Evolutionary conservation across 1,139 yeast genomes (phyloP).

Genomic region (Kodamaea ohmeri): DNA sequence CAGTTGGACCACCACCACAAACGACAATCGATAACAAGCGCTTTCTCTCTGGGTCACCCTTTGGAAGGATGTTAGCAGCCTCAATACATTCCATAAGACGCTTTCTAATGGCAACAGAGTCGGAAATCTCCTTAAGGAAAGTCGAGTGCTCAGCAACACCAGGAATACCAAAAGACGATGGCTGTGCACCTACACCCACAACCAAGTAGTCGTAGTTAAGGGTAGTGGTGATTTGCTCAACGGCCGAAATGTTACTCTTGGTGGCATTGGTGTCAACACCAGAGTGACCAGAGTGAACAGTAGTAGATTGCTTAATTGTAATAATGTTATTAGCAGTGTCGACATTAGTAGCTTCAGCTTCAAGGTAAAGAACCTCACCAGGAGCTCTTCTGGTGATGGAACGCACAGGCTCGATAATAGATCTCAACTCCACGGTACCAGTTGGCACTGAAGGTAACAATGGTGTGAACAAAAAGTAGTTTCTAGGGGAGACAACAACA

Average conservation of each 20-base stretch:
- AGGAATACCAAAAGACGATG: constrained; percentile 89
- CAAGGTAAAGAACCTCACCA: constrained; percentile 80
- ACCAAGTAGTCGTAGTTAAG: constrained; percentile 76
- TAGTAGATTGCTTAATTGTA: constrained; percentile 55
- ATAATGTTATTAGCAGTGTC: constrained; percentile 66
- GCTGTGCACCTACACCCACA: constrained; percentile 89
- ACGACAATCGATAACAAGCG: constrained; percentile 79
- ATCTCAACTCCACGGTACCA: constrained; percentile 86
- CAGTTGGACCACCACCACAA: constrained; percentile 97
- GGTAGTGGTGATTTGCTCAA: constrained; percentile 47
- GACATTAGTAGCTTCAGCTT: constrained; percentile 85
- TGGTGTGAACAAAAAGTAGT: constrained; percentile 92
- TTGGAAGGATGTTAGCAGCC: constrained; percentile 74
- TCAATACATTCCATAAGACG: constrained; percentile 79
- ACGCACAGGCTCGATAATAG: constrained; percentile 85
- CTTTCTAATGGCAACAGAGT: constrained; percentile 72
- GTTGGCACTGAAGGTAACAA: constrained; percentile 91
- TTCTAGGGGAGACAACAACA: constrained; percentile 87
- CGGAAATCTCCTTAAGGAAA: constrained; percentile 83
- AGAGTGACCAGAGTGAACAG: constrained; percentile 52
- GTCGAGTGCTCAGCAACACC: constrained; percentile 87
- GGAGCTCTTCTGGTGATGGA: constrained; percentile 58
- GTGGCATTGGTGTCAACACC: constrained; percentile 53
- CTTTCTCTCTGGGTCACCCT: constrained; percentile 74
- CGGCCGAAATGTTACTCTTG: constrained; percentile 46